phyloP scores from a whole-genome alignment of 805 yeast species.

The Starmerella potacharoeniae region DNA sequence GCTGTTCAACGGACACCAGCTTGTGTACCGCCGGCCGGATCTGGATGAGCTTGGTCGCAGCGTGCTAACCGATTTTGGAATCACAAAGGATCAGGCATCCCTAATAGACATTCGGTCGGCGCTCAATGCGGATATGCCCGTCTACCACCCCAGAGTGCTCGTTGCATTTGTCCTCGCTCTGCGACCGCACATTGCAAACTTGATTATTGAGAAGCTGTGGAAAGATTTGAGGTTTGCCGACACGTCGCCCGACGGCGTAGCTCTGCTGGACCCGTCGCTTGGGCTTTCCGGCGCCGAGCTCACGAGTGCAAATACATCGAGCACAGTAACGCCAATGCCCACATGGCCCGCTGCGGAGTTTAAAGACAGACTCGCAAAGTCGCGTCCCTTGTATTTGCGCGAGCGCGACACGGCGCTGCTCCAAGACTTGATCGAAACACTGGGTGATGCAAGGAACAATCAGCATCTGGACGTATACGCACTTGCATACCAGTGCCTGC shows the following conservation, averaged over 20 bases:
- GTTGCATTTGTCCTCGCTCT: conserved; percentile 63
- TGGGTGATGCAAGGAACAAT: neutral
- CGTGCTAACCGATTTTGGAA: neutral
- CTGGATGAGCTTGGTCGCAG: neutral
- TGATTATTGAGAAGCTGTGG: conserved; percentile 34
- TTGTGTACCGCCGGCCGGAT: neutral
- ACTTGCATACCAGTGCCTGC: conserved; percentile 1
- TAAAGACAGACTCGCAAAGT: neutral
- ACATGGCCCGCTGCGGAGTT: neutral
- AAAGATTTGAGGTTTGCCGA: conserved; percentile 5
- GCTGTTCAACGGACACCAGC: conserved; percentile 1
- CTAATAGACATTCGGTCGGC: neutral
- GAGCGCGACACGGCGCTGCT: neutral
- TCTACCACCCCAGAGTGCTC: conserved; percentile 81
- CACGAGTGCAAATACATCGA: neutral
- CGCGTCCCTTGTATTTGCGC: neutral
- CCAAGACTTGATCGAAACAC: neutral
- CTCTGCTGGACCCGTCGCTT: neutral
- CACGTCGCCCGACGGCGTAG: neutral
- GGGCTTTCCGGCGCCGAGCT: neutral
- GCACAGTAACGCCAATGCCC: neutral
- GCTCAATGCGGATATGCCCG: conserved; percentile 42
- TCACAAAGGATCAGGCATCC: too few relatives aligned
- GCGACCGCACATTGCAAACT: conserved; percentile 43
- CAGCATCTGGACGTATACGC: conserved; percentile 6